Percentiles rank a stretch among this genome's conserved stretches.
Evolutionary conservation across 2,329 filamentous ascomycete species (phyloP).

Genomic region (Neurospora sp.): DNA sequence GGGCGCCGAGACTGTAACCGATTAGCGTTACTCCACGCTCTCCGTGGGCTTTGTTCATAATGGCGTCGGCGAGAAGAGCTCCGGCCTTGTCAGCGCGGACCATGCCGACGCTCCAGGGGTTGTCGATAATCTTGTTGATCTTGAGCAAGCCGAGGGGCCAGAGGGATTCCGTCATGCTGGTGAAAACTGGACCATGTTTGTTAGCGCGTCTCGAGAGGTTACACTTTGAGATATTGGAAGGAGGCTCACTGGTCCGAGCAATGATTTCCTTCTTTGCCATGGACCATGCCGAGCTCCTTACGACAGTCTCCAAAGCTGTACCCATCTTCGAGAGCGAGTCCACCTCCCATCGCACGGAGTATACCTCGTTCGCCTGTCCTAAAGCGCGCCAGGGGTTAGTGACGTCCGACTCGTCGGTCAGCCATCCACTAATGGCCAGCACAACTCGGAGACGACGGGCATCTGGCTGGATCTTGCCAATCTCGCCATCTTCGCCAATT

Average conservation of each 20-base stretch:
- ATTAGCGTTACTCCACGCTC: conserved; percentile 72
- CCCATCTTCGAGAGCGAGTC: conserved; percentile 70
- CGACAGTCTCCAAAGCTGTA: conserved; percentile 63
- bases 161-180: conserved; percentile 44
- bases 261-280: conserved; percentile 47
- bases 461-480: conserved; percentile 42
- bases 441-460: conserved; percentile 68
- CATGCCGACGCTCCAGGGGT: conserved; percentile 70
- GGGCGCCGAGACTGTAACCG: conserved; percentile 73
- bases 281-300: conserved; percentile 73
- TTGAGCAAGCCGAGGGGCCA: conserved; percentile 57
- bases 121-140: conserved; percentile 66
- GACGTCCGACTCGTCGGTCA: conserved; percentile 63
- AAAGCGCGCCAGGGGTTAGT: conserved; percentile 69
- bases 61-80: conserved; percentile 64
- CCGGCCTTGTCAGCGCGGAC: conserved; percentile 64
- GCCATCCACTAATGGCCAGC: conserved; percentile 74
- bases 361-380: conserved; percentile 64
- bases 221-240: conserved; percentile 2
- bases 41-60: conserved; percentile 74
- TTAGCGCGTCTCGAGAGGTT: conserved; percentile 7
- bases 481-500: conserved; percentile 30
- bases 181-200: conserved; percentile 34
- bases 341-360: conserved; percentile 75
- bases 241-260: conserved; percentile 34